phyloP scores from a whole-genome alignment of 805 yeast species.

The Torulaspora maleeae region DNA sequence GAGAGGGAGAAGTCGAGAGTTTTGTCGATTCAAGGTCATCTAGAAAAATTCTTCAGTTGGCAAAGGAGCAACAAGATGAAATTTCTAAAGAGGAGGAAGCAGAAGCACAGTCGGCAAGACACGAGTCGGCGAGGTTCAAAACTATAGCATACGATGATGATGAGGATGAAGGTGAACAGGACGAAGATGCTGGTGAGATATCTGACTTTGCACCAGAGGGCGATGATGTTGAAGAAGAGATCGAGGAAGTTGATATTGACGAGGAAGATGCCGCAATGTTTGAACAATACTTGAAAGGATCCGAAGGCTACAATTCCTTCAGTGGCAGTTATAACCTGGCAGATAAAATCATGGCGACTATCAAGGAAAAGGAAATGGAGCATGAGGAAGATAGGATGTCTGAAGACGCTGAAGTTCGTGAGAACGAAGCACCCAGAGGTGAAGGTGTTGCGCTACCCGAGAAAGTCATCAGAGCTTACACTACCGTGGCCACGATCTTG shows the following conservation, averaged over 20 bases:
- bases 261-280: constrained; percentile 82
- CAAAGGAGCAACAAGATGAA: constrained; percentile 91
- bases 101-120: constrained; percentile 29
- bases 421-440: constrained; percentile 41
- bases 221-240: constrained; percentile 49
- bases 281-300: constrained; percentile 60
- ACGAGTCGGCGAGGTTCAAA: constrained; percentile 33
- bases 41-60: constrained; percentile 80
- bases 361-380: constrained; percentile 62
- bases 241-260: constrained; percentile 60
- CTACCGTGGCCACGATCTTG: constrained; percentile 82
- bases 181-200: constrained; percentile 39
- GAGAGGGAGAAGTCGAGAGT: constrained; percentile 46
- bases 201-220: constrained; percentile 52
- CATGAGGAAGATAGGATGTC: constrained; percentile 18
- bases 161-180: constrained; percentile 45
- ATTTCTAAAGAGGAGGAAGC: constrained; percentile 60
- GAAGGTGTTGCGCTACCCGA: constrained; percentile 90
- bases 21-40: constrained; percentile 78
- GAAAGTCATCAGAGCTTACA: constrained; percentile 91
- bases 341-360: constrained; percentile 88
- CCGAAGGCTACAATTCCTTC: constrained; percentile 36
- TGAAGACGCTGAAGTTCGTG: constrained; percentile 29
- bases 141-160: constrained; percentile 43
- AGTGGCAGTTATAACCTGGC: constrained; percentile 66